Base-by-base conservation (phyloP, 805 yeast species). In the Candida montana region DNA sequence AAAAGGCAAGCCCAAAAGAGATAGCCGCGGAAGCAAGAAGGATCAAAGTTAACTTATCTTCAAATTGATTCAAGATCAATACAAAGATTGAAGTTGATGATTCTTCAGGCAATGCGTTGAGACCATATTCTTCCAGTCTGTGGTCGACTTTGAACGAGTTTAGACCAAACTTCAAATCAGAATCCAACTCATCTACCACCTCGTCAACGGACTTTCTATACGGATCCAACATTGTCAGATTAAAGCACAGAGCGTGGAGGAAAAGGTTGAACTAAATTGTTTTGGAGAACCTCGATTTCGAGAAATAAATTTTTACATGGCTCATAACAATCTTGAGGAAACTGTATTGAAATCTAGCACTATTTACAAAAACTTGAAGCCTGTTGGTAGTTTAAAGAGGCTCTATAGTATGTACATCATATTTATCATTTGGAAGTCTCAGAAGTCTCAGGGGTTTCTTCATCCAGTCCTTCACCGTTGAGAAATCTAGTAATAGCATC, bases 401-500 rank as follows among this genome's bases (percentile, higher is more conserved):
- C 21, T 27, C 24, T 27, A 8, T 27, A 35, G 23, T 20, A 13
- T 20, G n/a, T 16, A 13, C 35, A 20, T 18, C 21, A 4, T 4
- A 4, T 12, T 7, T n/a, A 15, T 34, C n/a, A 17, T 26, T 17
- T 16, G 3, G 16, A 6, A 15, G 19, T 31, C 5, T 26, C 28
- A 6, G 16, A 21, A 16, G 29, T 42, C n/a, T n/a, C n/a, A n/a
- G n/a, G n/a, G n/a, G n/a, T n/a, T n/a, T n/a, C n/a, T 13, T 42
- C 50, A 4, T 41, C 50, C 4, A 47, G 27, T 20, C 46, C 58
- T 38, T 68, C 70, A 2, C 77, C 77, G 37, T 67, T 72, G 42
- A 77, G 58, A 13, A 77, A 59, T 37, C 66, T 74, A 42, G 70
- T 74, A 49, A 78, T 62, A 11, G 77, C 70, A 39, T 76, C 75